These are phyloP conservation scores for Catharanthus roseus DNA, from an alignment of 257 asterid genomes.

Conservation along the genomic window DNA sequence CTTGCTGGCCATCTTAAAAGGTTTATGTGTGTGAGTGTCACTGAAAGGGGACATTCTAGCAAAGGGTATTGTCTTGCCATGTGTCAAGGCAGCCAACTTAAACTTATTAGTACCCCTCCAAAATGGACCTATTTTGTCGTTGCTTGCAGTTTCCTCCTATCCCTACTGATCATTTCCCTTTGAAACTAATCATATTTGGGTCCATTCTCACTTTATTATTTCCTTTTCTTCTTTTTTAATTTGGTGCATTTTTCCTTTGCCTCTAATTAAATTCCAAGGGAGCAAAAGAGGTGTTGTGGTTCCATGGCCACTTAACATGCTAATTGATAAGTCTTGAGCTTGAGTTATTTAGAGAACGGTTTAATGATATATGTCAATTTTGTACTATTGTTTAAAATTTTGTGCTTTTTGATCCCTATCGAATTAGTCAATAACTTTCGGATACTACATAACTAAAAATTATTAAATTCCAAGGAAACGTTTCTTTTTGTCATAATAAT, in stretches of 20 bases:
- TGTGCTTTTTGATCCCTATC: too few relatives aligned
- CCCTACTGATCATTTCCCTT: conserved; percentile 4
- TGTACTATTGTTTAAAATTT: too few relatives aligned
- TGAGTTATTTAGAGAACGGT: too few relatives aligned
- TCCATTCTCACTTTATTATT: conserved; percentile 5
- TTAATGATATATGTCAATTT: too few relatives aligned
- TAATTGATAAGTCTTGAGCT: too few relatives aligned
- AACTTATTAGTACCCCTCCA: too few relatives aligned
- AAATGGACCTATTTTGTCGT: conserved; percentile 30
- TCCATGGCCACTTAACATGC: too few relatives aligned
- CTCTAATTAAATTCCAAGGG: background rate
- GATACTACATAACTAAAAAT: too few relatives aligned
- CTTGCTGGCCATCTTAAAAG: conserved; percentile 31
- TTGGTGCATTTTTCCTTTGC: background rate
- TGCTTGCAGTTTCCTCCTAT: conserved; percentile 4
- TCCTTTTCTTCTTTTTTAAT: background rate
- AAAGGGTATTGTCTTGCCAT: conserved; percentile 16
- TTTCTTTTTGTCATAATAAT: too few relatives aligned
- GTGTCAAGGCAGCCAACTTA: conserved; percentile 20
- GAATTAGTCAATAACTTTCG: too few relatives aligned
- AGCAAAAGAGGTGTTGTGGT: too few relatives aligned
- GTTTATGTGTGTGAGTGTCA: background rate
- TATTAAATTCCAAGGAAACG: too few relatives aligned
- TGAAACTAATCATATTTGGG: conserved; percentile 5
- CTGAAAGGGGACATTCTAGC: conserved; percentile 21